Evolutionary conservation across 2,329 filamentous ascomycete genomes (phyloP), one percentile per base, ranked within the genome.

Genomic region (Aspergillus hortae): DNA sequence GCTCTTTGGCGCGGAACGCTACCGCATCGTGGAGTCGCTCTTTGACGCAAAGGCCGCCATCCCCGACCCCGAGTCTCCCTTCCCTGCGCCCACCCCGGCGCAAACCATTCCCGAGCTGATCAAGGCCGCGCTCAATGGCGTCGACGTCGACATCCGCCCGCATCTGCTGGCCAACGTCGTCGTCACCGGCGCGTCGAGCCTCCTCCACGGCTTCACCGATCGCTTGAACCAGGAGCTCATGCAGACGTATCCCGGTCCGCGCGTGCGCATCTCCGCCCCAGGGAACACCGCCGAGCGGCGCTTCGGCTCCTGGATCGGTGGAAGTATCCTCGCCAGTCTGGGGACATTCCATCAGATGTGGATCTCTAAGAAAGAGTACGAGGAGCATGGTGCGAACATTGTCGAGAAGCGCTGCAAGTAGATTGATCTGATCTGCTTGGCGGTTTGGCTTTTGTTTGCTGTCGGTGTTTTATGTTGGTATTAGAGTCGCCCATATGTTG

Each of bases 271-370:
- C 35, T 88, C 94, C 62, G 90, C 94, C 0, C 87, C 91, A 0
- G 90, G 90, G 15, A 84, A 92, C 63, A 89, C 89, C 0, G 89
- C 87, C 35, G 95, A 99, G 79, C 79, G 95, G 49, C 88, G 91
- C 59, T 97, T 95, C 71, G 92, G 90, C 19, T 86, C 89, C 46
- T 99, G 94, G 92, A 91, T 99, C 61, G 94, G 95, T 44, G 94
- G 94, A 43, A 96, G 91, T 73, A 96, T 99, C 62, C 77, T 99
- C 61, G 92, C 90, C 6, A 96, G 92, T 72, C 73, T 99, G 74
- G 95, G 95, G 9, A 96, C 92, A 12, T 99, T 99, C 75, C 94
- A 99, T 76, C 94, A 99, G 78, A 92, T 99, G 88, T 99, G 94
- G 94, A 95, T 99, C 63, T 92, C 88, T 21, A 90, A 86, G 73